Conservation (phyloP, 164 flowering plant genomes). For the Nymphaea colorata region DNA sequence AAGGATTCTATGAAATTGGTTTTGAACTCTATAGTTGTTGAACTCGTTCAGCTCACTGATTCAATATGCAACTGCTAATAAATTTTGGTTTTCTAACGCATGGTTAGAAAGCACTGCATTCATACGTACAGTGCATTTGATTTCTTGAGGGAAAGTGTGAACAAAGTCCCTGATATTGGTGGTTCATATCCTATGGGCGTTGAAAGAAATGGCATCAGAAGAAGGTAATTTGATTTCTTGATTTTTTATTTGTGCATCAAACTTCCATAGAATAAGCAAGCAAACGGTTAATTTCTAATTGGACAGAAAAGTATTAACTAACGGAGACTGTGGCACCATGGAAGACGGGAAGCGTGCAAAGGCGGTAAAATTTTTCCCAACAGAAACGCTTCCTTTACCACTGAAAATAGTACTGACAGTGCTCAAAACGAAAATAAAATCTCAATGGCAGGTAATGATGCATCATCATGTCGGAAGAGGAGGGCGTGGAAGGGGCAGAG, state of each 20-base stretch:
- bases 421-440: too few relatives aligned
- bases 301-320: background rate
- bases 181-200: background rate
- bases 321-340: background rate
- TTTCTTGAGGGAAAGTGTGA: constrained; percentile 2
- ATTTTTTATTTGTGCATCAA: background rate
- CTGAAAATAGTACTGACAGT: background rate
- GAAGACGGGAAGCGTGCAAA: background rate
- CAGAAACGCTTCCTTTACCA: background rate
- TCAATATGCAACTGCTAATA: too few relatives aligned
- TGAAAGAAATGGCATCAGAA: constrained; percentile 1
- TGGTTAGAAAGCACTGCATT: constrained; percentile 1
- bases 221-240: constrained; percentile 1
- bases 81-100: too few relatives aligned
- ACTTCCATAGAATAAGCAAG: background rate
- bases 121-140: constrained; percentile 2
- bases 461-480: constrained; percentile 9
- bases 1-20: too few relatives aligned
- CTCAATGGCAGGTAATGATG: constrained; percentile 7
- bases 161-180: constrained; percentile 4
- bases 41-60: too few relatives aligned
- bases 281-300: background rate
- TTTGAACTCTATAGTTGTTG: too few relatives aligned
- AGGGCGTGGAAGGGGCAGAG: constrained; percentile 19
- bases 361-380: background rate